Evolutionary conservation across 768 basidiomycete species (phyloP).

Genomic region (Phaeolepiota aurea): DNA sequence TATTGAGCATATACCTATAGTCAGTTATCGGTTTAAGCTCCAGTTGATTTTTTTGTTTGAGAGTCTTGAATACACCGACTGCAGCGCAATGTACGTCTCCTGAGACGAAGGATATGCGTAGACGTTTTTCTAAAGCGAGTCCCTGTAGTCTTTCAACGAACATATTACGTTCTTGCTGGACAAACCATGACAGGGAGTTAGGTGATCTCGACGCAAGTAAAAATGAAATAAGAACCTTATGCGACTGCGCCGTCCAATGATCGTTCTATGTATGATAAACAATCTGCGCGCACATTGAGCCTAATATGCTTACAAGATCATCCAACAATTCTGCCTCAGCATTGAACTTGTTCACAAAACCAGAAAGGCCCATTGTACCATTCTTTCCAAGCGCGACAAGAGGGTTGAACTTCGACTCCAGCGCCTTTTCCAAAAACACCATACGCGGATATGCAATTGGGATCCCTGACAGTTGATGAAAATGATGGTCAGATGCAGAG

Average conservation of each 20-base stretch:
- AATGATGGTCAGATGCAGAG: not conserved
- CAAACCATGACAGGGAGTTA: conserved; percentile 2
- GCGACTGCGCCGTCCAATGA: conserved; percentile 80
- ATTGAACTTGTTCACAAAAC: conserved; percentile 88
- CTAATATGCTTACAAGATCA: conserved; percentile 77
- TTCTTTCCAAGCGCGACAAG: conserved; percentile 64
- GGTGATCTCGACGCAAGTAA: not conserved
- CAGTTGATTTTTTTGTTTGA: conserved; percentile 38
- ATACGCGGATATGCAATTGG: conserved; percentile 91
- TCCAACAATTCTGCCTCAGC: conserved; percentile 90
- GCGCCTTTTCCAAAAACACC: conserved; percentile 75
- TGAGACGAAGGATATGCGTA: conserved; percentile 79
- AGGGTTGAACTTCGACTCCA: conserved; percentile 83
- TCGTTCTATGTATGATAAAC: conserved; percentile 61
- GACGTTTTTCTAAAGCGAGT: conserved; percentile 49
- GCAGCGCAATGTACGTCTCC: conserved; percentile 95
- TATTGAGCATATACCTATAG: conserved; percentile 85
- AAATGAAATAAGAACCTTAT: conserved; percentile 46
- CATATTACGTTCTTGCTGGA: conserved; percentile 85
- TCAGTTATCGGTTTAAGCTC: conserved; percentile 51
- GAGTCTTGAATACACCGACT: conserved; percentile 70
- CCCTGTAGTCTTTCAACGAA: conserved; percentile 73
- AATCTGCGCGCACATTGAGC: no score
- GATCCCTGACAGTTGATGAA: conserved; percentile 34
- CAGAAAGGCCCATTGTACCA: conserved; percentile 59